Evolutionary conservation across 139 green algal genomes (phyloP).

Genomic region (Volvox reticuliferus): DNA sequence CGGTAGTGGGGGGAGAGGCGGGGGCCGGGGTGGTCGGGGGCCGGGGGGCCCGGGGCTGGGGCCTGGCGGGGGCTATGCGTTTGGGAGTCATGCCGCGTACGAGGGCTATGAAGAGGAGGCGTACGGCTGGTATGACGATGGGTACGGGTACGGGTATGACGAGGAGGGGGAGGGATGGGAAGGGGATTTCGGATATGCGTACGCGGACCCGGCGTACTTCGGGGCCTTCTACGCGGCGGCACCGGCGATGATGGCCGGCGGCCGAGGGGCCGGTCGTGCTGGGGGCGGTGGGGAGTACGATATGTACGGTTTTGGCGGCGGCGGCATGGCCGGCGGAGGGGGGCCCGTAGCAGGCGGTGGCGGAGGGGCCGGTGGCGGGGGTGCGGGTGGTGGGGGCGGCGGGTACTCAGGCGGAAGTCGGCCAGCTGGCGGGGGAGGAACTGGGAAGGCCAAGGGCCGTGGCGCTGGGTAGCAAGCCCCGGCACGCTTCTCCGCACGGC

Average conservation of each 20-base stretch:
- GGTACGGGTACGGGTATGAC: slow-evolving; percentile 24
- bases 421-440: not conserved
- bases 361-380: not conserved
- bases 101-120: not conserved
- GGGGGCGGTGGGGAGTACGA: not conserved
- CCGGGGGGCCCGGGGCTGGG: too few relatives aligned
- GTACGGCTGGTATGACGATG: slow-evolving; percentile 16
- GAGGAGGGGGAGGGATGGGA: slow-evolving; percentile 11
- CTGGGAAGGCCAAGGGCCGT: not conserved
- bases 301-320: not conserved
- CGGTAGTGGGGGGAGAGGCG: not conserved
- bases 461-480: not conserved
- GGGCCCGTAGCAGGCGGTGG: not conserved
- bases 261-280: not conserved
- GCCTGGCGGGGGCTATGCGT: not conserved
- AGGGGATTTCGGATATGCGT: slow-evolving; percentile 5
- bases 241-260: not conserved
- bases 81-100: not conserved
- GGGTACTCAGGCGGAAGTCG: not conserved
- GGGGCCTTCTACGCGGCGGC: slow-evolving; percentile 14
- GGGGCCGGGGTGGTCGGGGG: not conserved
- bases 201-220: slow-evolving; percentile 3
- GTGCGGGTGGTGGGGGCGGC: not conserved
- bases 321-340: not conserved
- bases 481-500: too few relatives aligned